These are phyloP conservation scores for Mortierella sp. DNA, from an alignment of 371 early-diverging fungal species.

Conservation along the genomic window DNA sequence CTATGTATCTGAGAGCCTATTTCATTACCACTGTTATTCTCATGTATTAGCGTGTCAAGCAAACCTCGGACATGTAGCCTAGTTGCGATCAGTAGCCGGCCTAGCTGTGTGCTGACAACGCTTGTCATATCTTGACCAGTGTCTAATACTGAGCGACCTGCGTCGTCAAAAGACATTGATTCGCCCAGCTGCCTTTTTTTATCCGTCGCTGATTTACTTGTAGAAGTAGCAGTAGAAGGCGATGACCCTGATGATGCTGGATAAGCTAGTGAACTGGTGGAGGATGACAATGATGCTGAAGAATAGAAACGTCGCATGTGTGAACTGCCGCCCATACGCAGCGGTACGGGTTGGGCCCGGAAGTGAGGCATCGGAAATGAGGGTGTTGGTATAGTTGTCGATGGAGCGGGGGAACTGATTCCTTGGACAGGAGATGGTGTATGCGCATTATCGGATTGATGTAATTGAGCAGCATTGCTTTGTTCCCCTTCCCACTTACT, in stretches of 20 bases:
- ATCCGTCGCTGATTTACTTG: not conserved
- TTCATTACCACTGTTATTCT: not conserved
- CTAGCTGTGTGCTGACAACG: constrained; percentile 24
- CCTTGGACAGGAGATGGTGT: constrained; percentile 6
- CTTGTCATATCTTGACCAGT: constrained; percentile 12
- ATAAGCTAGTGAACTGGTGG: not conserved
- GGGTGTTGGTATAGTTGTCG: not conserved
- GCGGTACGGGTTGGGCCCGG: constrained; percentile 28
- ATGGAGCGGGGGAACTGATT: not conserved
- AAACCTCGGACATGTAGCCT: constrained; percentile 26
- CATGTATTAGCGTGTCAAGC: constrained; percentile 23
- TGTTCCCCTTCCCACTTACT: not conserved
- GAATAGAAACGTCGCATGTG: constrained; percentile 22
- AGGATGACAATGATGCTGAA: not conserved
- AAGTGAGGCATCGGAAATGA: constrained; percentile 40
- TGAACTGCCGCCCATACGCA: constrained; percentile 14
- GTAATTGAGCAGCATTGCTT: not conserved
- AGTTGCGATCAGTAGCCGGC: constrained; percentile 29
- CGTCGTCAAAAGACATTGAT: not conserved
- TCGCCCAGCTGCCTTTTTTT: constrained; percentile 4
- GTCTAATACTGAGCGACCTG: not conserved
- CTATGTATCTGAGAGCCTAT: not conserved
- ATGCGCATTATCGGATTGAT: constrained; percentile 1
- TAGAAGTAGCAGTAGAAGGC: not conserved
- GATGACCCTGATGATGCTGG: constrained; percentile 2